Percentiles rank a stretch among this genome's conserved stretches.
Evolutionary conservation across 2,329 filamentous ascomycete species (phyloP).

Genomic region (Trichoderma asperellum): DNA sequence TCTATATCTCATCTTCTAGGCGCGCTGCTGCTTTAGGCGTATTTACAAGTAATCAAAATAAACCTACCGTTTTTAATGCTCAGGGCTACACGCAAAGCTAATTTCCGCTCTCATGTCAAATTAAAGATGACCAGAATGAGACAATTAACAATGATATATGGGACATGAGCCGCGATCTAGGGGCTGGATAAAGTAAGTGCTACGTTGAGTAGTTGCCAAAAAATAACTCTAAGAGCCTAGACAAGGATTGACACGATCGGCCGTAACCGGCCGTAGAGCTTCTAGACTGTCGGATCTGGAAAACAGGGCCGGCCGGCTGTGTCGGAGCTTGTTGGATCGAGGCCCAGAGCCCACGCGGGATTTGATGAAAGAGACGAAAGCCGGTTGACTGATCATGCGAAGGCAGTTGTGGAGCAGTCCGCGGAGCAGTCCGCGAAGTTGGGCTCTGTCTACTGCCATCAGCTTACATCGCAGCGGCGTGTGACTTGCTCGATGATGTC

Average conservation of each 20-base stretch:
- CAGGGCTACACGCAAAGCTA: not conserved
- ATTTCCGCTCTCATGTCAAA: not conserved
- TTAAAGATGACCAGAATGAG: not conserved
- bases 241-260: not conserved
- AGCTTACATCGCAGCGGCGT: not conserved
- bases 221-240: not conserved
- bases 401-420: not conserved
- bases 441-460: not conserved
- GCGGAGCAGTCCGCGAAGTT: not conserved
- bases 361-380: not conserved
- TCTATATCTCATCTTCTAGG: not conserved
- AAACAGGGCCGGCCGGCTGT: not conserved
- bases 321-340: not conserved
- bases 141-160: not conserved
- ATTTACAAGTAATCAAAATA: not conserved
- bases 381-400: not conserved
- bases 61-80: not conserved
- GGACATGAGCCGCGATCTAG: not conserved
- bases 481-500: not conserved
- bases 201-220: not conserved
- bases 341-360: not conserved
- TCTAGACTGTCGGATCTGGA: not conserved
- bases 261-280: not conserved
- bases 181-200: not conserved
- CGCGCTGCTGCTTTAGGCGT: not conserved